Base-by-base conservation (phyloP, 2,329 filamentous ascomycete species). In the Botrytis elliptica region DNA sequence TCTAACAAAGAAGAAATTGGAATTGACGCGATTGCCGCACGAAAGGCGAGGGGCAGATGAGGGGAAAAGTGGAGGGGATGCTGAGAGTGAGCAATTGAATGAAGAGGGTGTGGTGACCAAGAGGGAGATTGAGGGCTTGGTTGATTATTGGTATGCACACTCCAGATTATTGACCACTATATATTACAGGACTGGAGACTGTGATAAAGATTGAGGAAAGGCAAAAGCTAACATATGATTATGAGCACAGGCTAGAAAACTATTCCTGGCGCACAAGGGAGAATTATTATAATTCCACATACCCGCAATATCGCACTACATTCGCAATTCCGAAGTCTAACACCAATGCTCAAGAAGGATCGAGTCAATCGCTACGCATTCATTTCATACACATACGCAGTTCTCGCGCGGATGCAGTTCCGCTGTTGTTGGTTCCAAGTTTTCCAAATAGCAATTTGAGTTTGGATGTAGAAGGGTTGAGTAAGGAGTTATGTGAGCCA, bases 401-500 rank as follows among this genome's bases (percentile, higher is more conserved):
- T 7, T 80, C 83, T 36, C 84, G 86, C 65, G 75, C 81, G 25
- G 83, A 86, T 74, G 89, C 90, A 8, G 83, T 92, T 38, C 90
- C 91, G 1, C 82, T 93, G 40, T 85, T 93, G 33, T 83, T 92
- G 72, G 85, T 90, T 77, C 91, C 91, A 67, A 87, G 88, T 4
- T 92, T 91, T 78, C 90, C 91, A 1, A 86, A 90, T 60, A 88
- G 89, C 25, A 91, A 91, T 77, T 82, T 92, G 55, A 88, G 89
- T 7, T 83, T 91, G 40, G 52, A 72, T 40, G 46, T 72, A 5
- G 63, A 29, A 40, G 40, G 33, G 6, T 38, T 72, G 22, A 36
- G 16, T 12, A 72, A 38, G 38, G 70, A 72, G 14, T 57, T 72
- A 14, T 72, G 63, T 59, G 59, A 72, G 52, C 49, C 55, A 38